Conservation (phyloP, 352 stramenopile genomes). For the Pythium periplocum region DNA sequence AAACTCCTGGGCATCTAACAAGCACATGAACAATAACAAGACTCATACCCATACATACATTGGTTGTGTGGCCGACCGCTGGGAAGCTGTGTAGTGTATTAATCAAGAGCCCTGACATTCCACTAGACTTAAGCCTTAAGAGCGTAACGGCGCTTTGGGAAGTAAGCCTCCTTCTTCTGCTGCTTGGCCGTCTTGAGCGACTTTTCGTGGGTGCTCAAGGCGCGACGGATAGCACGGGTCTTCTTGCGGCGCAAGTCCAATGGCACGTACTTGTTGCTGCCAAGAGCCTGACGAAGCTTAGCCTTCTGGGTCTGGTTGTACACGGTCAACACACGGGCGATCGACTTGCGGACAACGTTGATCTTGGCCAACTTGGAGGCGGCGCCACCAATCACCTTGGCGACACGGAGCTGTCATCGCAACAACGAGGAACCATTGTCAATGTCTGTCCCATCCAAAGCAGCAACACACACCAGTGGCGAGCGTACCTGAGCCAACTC, state of each 20-base stretch:
- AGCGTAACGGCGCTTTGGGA: slow-evolving; percentile 95
- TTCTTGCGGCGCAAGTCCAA: slow-evolving; percentile 98
- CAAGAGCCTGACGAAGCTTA: slow-evolving; percentile 93
- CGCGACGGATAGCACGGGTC: slow-evolving; percentile 97
- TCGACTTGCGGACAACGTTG: slow-evolving; percentile 98
- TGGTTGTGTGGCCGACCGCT: slow-evolving; percentile 14
- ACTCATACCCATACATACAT: no score
- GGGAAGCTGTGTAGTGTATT: slow-evolving; percentile 61
- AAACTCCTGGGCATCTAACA: no score
- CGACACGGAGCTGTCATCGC: slow-evolving; percentile 91
- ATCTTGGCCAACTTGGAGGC: slow-evolving; percentile 99
- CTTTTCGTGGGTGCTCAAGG: slow-evolving; percentile 94
- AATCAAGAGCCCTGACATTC: slow-evolving; percentile 44
- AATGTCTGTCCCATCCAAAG: not conserved
- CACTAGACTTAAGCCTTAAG: slow-evolving; percentile 94
- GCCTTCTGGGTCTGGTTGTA: slow-evolving; percentile 99
- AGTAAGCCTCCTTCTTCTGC: slow-evolving; percentile 95
- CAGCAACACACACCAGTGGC: not conserved
- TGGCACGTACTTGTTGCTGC: slow-evolving; percentile 95
- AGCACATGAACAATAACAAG: no score
- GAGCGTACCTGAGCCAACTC: slow-evolving; percentile 87
- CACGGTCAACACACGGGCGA: slow-evolving; percentile 98
- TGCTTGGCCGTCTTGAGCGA: slow-evolving; percentile 92
- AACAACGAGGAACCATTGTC: not conserved
- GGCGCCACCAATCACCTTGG: slow-evolving; percentile 98